phyloP scores from a whole-genome alignment of 306 rosid species.

The Trifolium subterraneum region DNA sequence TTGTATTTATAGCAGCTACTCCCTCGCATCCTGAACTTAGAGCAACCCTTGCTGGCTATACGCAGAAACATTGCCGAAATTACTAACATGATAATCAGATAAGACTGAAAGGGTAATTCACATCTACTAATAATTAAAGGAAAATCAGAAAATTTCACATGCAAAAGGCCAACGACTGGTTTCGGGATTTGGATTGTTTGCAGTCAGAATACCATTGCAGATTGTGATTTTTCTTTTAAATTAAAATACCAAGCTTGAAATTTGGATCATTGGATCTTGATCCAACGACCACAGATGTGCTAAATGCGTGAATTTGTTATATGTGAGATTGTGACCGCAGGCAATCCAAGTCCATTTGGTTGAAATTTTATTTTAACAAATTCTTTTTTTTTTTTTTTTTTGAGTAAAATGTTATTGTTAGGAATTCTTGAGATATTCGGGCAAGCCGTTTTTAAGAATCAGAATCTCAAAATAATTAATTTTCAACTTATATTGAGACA shows the following conservation, averaged over 20 bases:
- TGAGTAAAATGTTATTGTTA: neutral
- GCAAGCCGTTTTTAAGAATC: neutral
- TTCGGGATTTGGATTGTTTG: too few relatives aligned
- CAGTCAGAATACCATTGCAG: neutral
- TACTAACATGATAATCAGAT: conserved; percentile 35
- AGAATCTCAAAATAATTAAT: neutral
- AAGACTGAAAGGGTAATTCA: neutral
- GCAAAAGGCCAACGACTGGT: neutral
- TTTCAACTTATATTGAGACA: neutral
- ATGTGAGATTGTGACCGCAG: neutral
- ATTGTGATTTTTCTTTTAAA: too few relatives aligned
- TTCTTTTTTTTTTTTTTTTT: too few relatives aligned
- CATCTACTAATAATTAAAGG: neutral
- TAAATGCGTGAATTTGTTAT: neutral
- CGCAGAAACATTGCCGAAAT: conserved; percentile 29
- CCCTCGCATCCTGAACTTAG: conserved; percentile 89
- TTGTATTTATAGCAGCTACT: conserved; percentile 87
- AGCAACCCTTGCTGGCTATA: conserved; percentile 89
- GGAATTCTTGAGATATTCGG: neutral
- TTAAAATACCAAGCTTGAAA: neutral
- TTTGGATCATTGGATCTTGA: neutral
- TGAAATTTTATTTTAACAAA: neutral
- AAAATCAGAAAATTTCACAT: conserved; percentile 4
- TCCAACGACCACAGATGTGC: neutral
- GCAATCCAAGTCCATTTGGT: neutral